A percentile compares a stretch with the other conserved stretches of the same genome.
Evolutionary conservation across 805 yeast species (phyloP).

Genomic region (Brettanomyces naardenensis): DNA sequence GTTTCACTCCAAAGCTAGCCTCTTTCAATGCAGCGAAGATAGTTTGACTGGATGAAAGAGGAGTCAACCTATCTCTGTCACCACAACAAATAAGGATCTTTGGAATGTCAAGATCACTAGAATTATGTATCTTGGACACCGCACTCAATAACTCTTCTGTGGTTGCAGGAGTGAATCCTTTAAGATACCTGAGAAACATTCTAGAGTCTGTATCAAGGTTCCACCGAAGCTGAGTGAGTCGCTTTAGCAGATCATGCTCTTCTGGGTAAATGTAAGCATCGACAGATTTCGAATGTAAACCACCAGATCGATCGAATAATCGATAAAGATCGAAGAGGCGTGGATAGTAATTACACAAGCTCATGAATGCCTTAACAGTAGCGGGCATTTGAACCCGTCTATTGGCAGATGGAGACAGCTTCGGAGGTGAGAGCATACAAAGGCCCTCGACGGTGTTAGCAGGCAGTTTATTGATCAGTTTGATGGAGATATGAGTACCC

Average conservation of each 20-base stretch:
- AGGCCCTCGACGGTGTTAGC: slow-evolving; percentile 36
- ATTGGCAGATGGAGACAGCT: slow-evolving; percentile 6
- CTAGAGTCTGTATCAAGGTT: slow-evolving; percentile 54
- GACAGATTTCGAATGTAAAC: slow-evolving; percentile 55
- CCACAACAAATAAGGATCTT: slow-evolving; percentile 54
- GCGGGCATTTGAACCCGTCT: slow-evolving; percentile 10
- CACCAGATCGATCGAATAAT: slow-evolving; percentile 53
- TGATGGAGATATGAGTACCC: slow-evolving; percentile 44
- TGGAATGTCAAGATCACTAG: slow-evolving; percentile 15
- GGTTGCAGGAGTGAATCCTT: slow-evolving; percentile 39
- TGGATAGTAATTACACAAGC: slow-evolving; percentile 32
- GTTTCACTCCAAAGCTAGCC: slow-evolving; percentile 24
- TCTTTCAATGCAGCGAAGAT: slow-evolving; percentile 23
- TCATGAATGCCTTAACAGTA: slow-evolving; percentile 15
- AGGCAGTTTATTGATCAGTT: slow-evolving; percentile 32
- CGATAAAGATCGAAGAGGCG: slow-evolving; percentile 48
- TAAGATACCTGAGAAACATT: slow-evolving; percentile 45
- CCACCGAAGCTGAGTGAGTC: slow-evolving; percentile 58
- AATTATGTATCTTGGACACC: slow-evolving; percentile 28
- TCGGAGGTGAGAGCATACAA: slow-evolving; percentile 42
- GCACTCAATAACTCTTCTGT: slow-evolving; percentile 36
- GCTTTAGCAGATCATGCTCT: slow-evolving; percentile 28
- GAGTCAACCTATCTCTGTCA: slow-evolving; percentile 45
- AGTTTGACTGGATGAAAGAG: slow-evolving; percentile 30
- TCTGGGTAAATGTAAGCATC: slow-evolving; percentile 37